Base-by-base conservation (phyloP, 2,329 filamentous ascomycete species). In the Domatiomyces catenatus region DNA sequence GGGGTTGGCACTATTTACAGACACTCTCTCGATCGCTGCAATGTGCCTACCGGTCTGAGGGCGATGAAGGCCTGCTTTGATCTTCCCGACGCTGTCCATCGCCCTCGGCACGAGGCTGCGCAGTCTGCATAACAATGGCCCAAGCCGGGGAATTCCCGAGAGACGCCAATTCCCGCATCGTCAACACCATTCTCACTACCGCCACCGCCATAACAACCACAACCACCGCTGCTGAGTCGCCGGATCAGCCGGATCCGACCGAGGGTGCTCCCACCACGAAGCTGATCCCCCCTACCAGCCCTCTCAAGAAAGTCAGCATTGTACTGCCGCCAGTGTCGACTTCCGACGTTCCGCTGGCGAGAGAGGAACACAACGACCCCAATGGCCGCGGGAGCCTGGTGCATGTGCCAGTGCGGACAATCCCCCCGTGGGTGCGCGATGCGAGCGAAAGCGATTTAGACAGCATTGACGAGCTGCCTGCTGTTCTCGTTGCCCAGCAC, bases 401-500 rank as follows among this genome's bases (percentile, higher is more conserved):
- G 18, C 47, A 28, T 20, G 17, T 43, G 26, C 28, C 28, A 3
- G 51, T 53, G 24, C 36, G 51, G 17, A 53, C 51, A 10, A 49
- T 28, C 26, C 42, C 50, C 52, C 51, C 65, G 44, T 73, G 70
- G 70, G 66, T 73, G 42, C 63, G 62, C 42, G 69, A 69, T 19
- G 63, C 68, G 18, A 66, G 69, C 45, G 66, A 66, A 19, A 63
- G 66, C 36, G 69, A 66, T 39, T 57, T 64, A 20, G 64, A 67
- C 42, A 57, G 63, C 22, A 61, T 66, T 36, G 58, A 64, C 36
- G 32, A 39, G 32, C 32, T 39, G 10, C 32, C 32, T 39, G 65
- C 63, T 47, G 69, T 67, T n/a, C 55, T 67, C 32, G 63, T 72
- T 45, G 70, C 70, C 43, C 69, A 72, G 45, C 70, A 72, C 56